A percentile compares a stretch with the other conserved stretches of the same genome.
Evolutionary conservation across 495 filamentous ascomycete species (phyloP).

Genomic region (Xylaria grammica): DNA sequence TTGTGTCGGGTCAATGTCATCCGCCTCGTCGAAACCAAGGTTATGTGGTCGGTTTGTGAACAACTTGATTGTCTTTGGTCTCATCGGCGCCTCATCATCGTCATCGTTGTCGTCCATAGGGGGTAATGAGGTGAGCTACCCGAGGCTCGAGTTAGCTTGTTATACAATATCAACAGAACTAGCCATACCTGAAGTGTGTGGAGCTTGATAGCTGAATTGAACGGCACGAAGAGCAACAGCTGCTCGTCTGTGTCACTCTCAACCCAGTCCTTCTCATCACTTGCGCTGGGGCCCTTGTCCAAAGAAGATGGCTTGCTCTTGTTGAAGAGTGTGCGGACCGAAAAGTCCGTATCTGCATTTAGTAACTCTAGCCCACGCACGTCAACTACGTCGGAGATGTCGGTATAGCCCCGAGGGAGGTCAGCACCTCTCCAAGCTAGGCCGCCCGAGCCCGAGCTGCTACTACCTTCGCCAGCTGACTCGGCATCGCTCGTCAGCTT

Average conservation of each 20-base stretch:
- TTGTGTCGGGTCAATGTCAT: conserved; percentile 81
- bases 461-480: conserved; percentile 51
- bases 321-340: conserved; percentile 75
- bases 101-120: conserved; percentile 50
- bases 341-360: conserved; percentile 74
- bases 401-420: conserved; percentile 79
- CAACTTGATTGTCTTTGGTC: conserved; percentile 82
- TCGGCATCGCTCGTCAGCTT: conserved; percentile 75
- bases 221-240: conserved; percentile 91
- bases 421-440: conserved; percentile 70
- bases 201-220: conserved; percentile 86
- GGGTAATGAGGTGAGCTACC: conserved; percentile 81
- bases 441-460: conserved; percentile 48
- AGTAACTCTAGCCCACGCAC: conserved; percentile 80
- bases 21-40: conserved; percentile 93
- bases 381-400: conserved; percentile 84
- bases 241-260: conserved; percentile 99
- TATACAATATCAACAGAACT: conserved; percentile 1
- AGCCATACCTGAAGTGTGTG: conserved; percentile 71
- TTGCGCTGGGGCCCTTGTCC: conserved; percentile 63
- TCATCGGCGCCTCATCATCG: conserved; percentile 77
- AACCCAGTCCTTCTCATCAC: conserved; percentile 77
- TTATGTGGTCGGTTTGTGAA: conserved; percentile 87
- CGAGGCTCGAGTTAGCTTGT: conserved; percentile 21
- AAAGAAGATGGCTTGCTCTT: conserved; percentile 67